Percentiles rank a stretch among this genome's conserved stretches.
Conservation (phyloP, 805 yeast species). For the Teunomyces panamensis region DNA sequence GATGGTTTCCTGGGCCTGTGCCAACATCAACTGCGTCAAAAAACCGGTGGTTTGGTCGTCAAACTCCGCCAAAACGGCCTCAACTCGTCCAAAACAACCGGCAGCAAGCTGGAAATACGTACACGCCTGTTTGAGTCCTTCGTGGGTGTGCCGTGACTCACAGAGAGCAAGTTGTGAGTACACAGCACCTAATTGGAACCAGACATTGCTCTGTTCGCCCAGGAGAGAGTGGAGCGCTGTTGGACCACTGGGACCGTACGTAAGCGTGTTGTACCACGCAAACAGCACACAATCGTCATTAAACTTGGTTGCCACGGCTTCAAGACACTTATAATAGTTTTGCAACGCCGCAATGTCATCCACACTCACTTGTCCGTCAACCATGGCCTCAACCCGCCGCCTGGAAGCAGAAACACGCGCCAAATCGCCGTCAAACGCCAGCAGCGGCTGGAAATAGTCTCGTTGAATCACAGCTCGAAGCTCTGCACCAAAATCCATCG, state of each 20-base stretch:
- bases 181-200: constrained; percentile 67
- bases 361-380: constrained; percentile 24
- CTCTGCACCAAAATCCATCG: constrained; percentile 37
- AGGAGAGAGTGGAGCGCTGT: constrained; percentile 44
- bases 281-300: constrained; percentile 61
- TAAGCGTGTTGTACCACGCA: constrained; percentile 72
- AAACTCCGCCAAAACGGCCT: constrained; percentile 37
- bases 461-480: constrained; percentile 44
- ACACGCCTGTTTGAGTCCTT: constrained; percentile 62
- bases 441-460: constrained; percentile 42
- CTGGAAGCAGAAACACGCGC: constrained; percentile 44
- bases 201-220: constrained; percentile 60
- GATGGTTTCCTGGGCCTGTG: constrained; percentile 84
- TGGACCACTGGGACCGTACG: constrained; percentile 51
- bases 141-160: constrained; percentile 44
- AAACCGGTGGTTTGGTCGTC: constrained; percentile 49
- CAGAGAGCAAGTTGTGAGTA: constrained; percentile 55
- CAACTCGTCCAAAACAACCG: constrained; percentile 52
- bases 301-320: constrained; percentile 51
- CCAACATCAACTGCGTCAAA: constrained; percentile 55
- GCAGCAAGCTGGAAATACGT: constrained; percentile 68
- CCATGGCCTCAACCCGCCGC: constrained; percentile 33
- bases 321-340: constrained; percentile 48
- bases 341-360: constrained; percentile 36
- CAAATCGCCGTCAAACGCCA: constrained; percentile 35